Percentiles rank a stretch among this genome's conserved stretches.
Conservation (phyloP, 768 basidiomycete genomes). For the Serendipita sp. region DNA sequence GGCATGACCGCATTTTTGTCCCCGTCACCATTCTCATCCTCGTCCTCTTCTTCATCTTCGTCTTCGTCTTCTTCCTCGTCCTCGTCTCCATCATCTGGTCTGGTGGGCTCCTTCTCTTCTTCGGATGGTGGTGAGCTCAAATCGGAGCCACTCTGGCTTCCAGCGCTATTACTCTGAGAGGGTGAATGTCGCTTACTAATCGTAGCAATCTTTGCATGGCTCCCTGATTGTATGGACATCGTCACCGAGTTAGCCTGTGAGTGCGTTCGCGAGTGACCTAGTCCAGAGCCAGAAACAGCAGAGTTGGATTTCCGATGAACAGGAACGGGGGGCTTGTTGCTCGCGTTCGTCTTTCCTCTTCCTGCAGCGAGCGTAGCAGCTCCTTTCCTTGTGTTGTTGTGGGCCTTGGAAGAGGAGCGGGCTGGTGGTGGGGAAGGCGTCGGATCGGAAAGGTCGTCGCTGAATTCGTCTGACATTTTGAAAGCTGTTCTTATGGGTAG, state of each 20-base stretch:
- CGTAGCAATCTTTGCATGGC: background rate
- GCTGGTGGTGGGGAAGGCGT: slow-evolving; percentile 1
- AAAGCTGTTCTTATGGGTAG: background rate
- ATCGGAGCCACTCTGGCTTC: background rate
- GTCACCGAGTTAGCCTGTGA: background rate
- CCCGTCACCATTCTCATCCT: background rate
- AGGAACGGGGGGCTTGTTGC: background rate
- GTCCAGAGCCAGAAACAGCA: background rate
- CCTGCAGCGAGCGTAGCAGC: background rate
- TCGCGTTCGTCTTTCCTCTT: background rate
- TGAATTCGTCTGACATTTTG: background rate
- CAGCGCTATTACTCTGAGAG: background rate
- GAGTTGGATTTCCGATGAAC: background rate
- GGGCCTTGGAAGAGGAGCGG: background rate
- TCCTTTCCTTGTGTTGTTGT: background rate
- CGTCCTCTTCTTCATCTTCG: background rate
- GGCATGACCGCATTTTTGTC: background rate
- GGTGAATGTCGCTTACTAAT: background rate
- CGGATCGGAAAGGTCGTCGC: slow-evolving; percentile 1
- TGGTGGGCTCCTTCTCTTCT: background rate
- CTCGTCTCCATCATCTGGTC: background rate
- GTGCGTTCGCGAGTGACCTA: background rate
- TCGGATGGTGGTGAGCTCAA: background rate
- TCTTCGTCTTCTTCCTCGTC: background rate
- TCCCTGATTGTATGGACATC: background rate